phyloP scores from a whole-genome alignment of 1,284 basidiomycete species.

The Golubevia pallescens region DNA sequence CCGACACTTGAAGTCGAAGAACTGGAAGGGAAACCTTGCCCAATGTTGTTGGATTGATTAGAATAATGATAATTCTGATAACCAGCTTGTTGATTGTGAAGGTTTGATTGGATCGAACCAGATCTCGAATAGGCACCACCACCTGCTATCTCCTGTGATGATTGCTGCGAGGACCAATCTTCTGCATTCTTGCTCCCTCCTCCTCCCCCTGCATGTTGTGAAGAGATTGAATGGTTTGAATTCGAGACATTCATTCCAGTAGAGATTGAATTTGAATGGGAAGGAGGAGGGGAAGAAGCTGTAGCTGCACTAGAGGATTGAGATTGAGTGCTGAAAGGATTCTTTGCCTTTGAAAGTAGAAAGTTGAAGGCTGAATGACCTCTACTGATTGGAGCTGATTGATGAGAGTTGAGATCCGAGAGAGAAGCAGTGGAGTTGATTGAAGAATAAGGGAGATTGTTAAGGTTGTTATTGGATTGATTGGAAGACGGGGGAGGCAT shows the following conservation, averaged over 20 bases:
- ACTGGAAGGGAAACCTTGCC: background rate
- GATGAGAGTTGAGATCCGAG: background rate
- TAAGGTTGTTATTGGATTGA: background rate
- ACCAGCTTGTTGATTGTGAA: too few relatives aligned
- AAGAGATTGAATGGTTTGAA: background rate
- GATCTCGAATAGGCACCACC: too few relatives aligned
- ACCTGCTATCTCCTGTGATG: background rate
- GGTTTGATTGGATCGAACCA: too few relatives aligned
- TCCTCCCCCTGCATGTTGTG: background rate
- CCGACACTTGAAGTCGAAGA: conserved; percentile 7
- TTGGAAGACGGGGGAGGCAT: background rate
- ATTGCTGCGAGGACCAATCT: conserved; percentile 1
- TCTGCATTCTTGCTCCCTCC: background rate
- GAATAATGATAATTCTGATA: too few relatives aligned
- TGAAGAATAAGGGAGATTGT: conserved; percentile 3
- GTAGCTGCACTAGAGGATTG: conserved; percentile 24
- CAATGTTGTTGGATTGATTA: too few relatives aligned
- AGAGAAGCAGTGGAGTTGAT: background rate
- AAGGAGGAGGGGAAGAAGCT: conserved; percentile 32
- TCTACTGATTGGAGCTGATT: conserved; percentile 24
- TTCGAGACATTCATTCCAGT: background rate
- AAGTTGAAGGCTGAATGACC: conserved; percentile 55
- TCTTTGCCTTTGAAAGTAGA: conserved; percentile 49
- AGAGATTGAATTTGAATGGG: conserved; percentile 34
- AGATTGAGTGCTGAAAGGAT: conserved; percentile 29